These are phyloP conservation scores for Pleurotus platypus DNA, from an alignment of 768 basidiomycete species.

Conservation along the genomic window DNA sequence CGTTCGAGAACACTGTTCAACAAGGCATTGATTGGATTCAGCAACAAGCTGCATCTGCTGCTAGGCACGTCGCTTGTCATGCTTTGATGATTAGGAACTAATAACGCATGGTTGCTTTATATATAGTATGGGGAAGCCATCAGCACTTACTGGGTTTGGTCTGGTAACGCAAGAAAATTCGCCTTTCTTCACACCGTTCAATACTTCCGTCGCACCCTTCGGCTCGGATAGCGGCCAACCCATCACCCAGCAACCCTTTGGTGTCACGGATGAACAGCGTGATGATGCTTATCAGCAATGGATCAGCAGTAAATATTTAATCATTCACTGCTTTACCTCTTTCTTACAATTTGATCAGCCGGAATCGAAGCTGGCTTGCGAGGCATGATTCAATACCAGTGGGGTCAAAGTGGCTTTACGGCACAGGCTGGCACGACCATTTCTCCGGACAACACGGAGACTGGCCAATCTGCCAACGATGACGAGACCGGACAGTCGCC, in stretches of 20 bases:
- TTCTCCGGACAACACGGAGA: constrained; percentile 27
- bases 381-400: constrained; percentile 53
- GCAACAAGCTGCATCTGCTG: constrained; percentile 37
- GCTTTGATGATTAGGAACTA: constrained; percentile 18
- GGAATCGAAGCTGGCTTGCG: constrained; percentile 36
- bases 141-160: constrained; percentile 53
- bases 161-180: constrained; percentile 55
- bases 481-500: constrained; percentile 50
- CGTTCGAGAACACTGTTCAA: constrained; percentile 51
- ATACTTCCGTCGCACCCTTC: constrained; percentile 24
- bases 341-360: constrained; percentile 20
- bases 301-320: constrained; percentile 38
- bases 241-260: constrained; percentile 30
- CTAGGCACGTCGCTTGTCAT: constrained; percentile 19
- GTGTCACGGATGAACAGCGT: constrained; percentile 51
- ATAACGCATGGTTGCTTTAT: background rate
- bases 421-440: constrained; percentile 43
- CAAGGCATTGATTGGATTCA: constrained; percentile 54
- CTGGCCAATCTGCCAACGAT: constrained; percentile 22
- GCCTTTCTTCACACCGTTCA: constrained; percentile 59
- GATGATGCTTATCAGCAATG: constrained; percentile 51
- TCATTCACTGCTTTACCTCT: background rate
- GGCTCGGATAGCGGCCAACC: constrained; percentile 13
- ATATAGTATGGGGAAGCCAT: constrained; percentile 18
- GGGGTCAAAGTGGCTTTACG: constrained; percentile 53